A percentile compares a stretch with the other conserved stretches of the same genome.
These are phyloP conservation scores for Floccularia luteovirens DNA, from an alignment of 768 basidiomycete genomes.

Conservation along the genomic window DNA sequence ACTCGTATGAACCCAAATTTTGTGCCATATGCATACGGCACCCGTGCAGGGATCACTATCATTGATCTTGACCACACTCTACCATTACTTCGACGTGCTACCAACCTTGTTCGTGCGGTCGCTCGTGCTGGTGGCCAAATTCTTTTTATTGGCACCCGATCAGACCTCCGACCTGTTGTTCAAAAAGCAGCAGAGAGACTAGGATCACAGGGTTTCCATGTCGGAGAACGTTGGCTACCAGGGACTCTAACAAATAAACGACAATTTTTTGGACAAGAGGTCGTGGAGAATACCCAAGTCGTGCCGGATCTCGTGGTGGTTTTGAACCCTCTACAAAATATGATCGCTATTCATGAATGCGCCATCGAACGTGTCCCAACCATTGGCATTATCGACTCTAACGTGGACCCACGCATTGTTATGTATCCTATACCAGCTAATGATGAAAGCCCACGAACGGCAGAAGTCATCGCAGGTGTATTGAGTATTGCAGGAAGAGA, in stretches of 20 bases:
- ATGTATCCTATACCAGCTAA: conserved; percentile 99
- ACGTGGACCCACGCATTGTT: conserved; percentile 91
- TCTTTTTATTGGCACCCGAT: conserved; percentile 85
- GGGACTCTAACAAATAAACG: conserved; percentile 90
- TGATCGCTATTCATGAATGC: conserved; percentile 87
- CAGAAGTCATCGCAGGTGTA: conserved; percentile 85
- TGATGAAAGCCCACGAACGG: conserved; percentile 86
- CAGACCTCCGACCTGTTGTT: conserved; percentile 69
- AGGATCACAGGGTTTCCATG: conserved; percentile 74
- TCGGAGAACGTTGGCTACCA: conserved; percentile 87
- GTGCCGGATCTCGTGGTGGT: conserved; percentile 86
- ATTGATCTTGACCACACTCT: conserved; percentile 95
- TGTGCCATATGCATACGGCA: conserved; percentile 88
- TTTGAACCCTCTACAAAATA: conserved; percentile 82
- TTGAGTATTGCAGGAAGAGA: conserved; percentile 83
- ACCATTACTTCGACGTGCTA: conserved; percentile 85
- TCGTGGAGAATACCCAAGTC: conserved; percentile 43
- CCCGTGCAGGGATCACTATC: conserved; percentile 81
- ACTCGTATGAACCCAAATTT: conserved; percentile 86
- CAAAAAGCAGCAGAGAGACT: conserved; percentile 75
- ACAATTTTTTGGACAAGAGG: conserved; percentile 60
- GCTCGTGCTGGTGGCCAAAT: conserved; percentile 77
- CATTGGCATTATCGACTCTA: conserved; percentile 90
- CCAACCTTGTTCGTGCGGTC: conserved; percentile 77
- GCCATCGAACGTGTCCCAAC: conserved; percentile 88